Conservation (phyloP, 495 filamentous ascomycete genomes). For the Annulohypoxylon nitens region DNA sequence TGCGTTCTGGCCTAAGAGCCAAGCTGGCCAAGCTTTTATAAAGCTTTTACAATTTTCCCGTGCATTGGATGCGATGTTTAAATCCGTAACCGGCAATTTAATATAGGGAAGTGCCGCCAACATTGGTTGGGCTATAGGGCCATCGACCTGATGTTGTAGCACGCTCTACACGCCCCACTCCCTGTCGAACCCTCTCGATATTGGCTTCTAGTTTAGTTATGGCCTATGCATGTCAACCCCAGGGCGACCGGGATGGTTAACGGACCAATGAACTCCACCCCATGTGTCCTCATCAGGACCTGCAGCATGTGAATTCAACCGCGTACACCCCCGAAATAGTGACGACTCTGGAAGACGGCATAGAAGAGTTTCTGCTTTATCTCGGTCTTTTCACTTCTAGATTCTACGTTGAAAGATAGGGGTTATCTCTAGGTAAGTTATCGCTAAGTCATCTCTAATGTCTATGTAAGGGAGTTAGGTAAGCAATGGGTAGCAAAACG, state of each 20-base stretch:
- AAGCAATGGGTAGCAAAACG: not conserved
- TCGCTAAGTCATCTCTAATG: constrained; percentile 7
- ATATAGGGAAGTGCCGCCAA: constrained; percentile 24
- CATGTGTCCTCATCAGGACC: constrained; percentile 24
- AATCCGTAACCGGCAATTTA: constrained; percentile 39
- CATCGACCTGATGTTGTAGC: constrained; percentile 38
- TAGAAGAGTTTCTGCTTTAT: not conserved
- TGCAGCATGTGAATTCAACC: constrained; percentile 42
- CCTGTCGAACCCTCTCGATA: constrained; percentile 42
- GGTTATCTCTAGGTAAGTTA: constrained; percentile 1
- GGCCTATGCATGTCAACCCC: constrained; percentile 22
- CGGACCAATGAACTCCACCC: constrained; percentile 27
- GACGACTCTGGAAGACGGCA: constrained; percentile 17
- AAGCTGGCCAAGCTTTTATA: constrained; percentile 23
- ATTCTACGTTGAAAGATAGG: not conserved
- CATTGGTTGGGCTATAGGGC: constrained; percentile 42
- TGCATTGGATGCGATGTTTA: constrained; percentile 28
- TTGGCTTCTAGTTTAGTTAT: constrained; percentile 36
- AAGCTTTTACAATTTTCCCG: constrained; percentile 40
- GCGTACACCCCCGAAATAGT: constrained; percentile 35
- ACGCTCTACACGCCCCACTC: constrained; percentile 41
- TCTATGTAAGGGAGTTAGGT: constrained; percentile 13
- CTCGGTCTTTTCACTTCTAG: constrained; percentile 11
- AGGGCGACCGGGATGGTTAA: constrained; percentile 17
- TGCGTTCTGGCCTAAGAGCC: constrained; percentile 26